Conservation (phyloP, 2,329 filamentous ascomycete species). For the Aureobasidium musti region DNA sequence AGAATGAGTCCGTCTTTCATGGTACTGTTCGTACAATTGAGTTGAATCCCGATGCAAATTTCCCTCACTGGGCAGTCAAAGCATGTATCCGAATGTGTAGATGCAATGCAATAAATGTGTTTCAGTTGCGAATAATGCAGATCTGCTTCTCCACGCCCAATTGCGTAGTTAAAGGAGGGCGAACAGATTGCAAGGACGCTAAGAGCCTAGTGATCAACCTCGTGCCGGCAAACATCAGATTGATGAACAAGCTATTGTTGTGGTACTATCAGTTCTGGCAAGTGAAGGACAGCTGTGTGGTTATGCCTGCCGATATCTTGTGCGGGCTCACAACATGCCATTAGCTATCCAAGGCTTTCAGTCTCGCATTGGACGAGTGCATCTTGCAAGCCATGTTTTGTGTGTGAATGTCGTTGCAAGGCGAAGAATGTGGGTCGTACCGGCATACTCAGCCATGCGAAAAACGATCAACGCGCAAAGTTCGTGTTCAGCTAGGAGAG, state of each 20-base stretch:
- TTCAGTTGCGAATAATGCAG: neutral
- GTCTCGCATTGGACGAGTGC: neutral
- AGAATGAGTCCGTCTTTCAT: neutral
- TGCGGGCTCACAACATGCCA: neutral
- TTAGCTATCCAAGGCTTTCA: neutral
- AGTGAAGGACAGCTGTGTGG: neutral
- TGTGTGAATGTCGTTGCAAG: neutral
- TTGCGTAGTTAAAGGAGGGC: conserved; percentile 12
- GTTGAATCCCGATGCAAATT: no score
- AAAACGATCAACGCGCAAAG: conserved; percentile 13
- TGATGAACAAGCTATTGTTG: neutral
- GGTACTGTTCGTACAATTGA: neutral
- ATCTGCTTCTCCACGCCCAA: conserved; percentile 9
- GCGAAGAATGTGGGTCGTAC: conserved; percentile 18
- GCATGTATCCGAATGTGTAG: neutral
- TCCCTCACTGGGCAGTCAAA: no score
- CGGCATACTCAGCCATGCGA: conserved; percentile 8
- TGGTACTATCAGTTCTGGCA: neutral
- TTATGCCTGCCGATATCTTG: neutral
- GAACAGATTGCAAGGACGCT: conserved; percentile 19
- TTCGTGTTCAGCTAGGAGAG: conserved; percentile 14
- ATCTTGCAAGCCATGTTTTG: conserved; percentile 3
- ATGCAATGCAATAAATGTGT: neutral
- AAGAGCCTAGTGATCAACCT: conserved; percentile 16
- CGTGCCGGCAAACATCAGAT: conserved; percentile 3